phyloP scores from a whole-genome alignment of 192 early-diverging fungal genomes.

The Coemansia sp. region DNA sequence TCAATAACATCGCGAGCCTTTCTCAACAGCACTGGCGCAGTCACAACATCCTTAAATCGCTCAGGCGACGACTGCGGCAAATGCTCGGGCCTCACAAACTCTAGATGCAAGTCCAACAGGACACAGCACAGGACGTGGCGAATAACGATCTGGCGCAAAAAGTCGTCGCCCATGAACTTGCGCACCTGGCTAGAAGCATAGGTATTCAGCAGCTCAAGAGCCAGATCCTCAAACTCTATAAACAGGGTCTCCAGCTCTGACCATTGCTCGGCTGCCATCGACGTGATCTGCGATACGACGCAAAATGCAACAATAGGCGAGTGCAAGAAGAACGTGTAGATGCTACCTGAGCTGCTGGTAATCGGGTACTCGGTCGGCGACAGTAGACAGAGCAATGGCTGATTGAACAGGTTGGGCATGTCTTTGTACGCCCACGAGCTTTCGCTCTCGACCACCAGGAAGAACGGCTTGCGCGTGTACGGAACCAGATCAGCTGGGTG shows the following conservation, averaged over 20 bases:
- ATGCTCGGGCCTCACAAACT: constrained; percentile 30
- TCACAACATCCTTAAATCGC: constrained; percentile 14
- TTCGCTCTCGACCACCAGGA: constrained; percentile 93
- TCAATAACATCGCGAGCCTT: constrained; percentile 24
- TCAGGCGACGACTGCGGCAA: constrained; percentile 43
- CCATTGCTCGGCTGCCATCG: constrained; percentile 26
- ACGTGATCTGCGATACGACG: constrained; percentile 55
- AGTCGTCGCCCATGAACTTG: constrained; percentile 88
- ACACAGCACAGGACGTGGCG: constrained; percentile 78
- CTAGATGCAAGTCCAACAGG: constrained; percentile 68
- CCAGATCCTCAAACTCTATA: constrained; percentile 29
- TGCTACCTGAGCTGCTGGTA: constrained; percentile 74
- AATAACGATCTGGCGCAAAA: constrained; percentile 86
- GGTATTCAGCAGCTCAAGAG: constrained; percentile 19
- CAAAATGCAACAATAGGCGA: constrained; percentile 88
- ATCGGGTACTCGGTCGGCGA: constrained; percentile 85
- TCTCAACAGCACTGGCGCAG: constrained; percentile 15
- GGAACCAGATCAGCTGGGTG: constrained; percentile 92
- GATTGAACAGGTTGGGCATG: constrained; percentile 86
- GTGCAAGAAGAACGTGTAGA: constrained; percentile 95
- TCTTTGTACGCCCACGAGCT: constrained; percentile 85
- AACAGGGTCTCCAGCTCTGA: constrained; percentile 24
- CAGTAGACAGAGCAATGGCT: constrained; percentile 84
- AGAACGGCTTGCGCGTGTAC: constrained; percentile 94
- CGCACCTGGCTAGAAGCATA: constrained; percentile 37